Base-by-base conservation (phyloP, 768 basidiomycete genomes). In the Antrodiella citrinella region DNA sequence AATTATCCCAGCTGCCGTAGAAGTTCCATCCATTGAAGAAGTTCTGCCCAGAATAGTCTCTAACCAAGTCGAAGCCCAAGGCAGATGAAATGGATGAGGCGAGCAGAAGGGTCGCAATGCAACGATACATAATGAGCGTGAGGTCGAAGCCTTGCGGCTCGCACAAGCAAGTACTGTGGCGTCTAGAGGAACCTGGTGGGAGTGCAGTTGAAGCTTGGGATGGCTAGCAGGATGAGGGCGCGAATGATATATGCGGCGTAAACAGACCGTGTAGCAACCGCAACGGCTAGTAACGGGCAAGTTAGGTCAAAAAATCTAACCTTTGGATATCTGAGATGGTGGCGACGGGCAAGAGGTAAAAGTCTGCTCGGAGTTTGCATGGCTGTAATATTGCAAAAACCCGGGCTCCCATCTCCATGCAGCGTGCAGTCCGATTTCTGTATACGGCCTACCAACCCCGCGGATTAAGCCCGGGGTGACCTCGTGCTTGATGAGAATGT, bases 1-100 rank as follows among this genome's bases (percentile, higher is more conserved):
- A 58, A 51, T 69, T 68, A 51, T 71, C 70, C 65, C 65, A 71
- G 26, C 43, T 58, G 1, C 70, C 71, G 47, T 66, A 73, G 55
- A 69, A 74, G 30, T 67, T 63, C 72, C 72, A 76, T 43, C 65
- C 60, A 44, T 73, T 61, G 59, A 76, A 76, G 60, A 76, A 76
- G 4, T 62, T 62, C 15, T 51, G 26, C 4, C 74, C 74, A 18
- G 65, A 58, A 57, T 72, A 75, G 13, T 63, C 63, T 21, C 67
- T 63, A 3, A 69, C 62, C 22, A 74, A 53, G 30, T 67, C 58
- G 54, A 69, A 71, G 23, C 51, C 61, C 9, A 48, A 9, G 4
- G 54, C 7, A 35, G 30, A 35, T 7, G 30, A 15, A 35, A 35
- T 35, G 15, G 15, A 7, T 7, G 30, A 7, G 30, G 30, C 30